Conservation (phyloP, 176 grass and related monocot genomes). For the Areca catechu region DNA sequence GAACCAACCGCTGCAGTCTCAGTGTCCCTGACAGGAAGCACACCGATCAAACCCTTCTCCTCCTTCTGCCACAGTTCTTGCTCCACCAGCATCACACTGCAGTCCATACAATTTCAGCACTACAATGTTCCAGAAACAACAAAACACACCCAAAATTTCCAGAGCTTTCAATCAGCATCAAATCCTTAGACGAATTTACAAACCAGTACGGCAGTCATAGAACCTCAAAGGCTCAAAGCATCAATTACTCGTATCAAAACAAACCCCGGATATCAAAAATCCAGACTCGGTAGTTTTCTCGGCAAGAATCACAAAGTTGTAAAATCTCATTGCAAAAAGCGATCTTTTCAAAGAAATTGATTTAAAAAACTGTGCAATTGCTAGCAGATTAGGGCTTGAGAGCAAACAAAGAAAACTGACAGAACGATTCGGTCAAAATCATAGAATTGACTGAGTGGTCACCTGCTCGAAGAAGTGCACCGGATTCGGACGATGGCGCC, state of each 20-base stretch:
- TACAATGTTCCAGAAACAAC: neutral
- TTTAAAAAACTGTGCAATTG: neutral
- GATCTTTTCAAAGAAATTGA: neutral
- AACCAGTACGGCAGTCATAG: too few species aligned
- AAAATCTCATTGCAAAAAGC: neutral
- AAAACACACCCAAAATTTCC: too few species aligned
- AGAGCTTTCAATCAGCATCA: too few species aligned
- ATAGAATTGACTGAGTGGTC: neutral
- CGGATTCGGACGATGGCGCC: slow-evolving; percentile 93
- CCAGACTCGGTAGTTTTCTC: too few species aligned
- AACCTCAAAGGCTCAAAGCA: too few species aligned
- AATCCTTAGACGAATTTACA: too few species aligned
- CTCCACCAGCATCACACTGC: slow-evolving; percentile 93
- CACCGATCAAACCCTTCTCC: slow-evolving; percentile 92
- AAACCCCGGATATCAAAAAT: too few species aligned
- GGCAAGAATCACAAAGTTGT: too few species aligned
- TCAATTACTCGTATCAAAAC: too few species aligned
- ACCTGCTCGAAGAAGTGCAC: slow-evolving; percentile 95
- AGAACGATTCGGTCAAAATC: neutral
- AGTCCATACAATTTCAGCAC: slow-evolving; percentile 5
- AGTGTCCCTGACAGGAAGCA: slow-evolving; percentile 79
- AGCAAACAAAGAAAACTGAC: neutral
- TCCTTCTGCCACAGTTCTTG: slow-evolving; percentile 97
- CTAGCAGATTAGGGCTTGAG: neutral
- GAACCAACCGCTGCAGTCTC: slow-evolving; percentile 60